Base-by-base conservation (phyloP, 2,329 filamentous ascomycete species). In the Raffaelea ambrosiae region DNA sequence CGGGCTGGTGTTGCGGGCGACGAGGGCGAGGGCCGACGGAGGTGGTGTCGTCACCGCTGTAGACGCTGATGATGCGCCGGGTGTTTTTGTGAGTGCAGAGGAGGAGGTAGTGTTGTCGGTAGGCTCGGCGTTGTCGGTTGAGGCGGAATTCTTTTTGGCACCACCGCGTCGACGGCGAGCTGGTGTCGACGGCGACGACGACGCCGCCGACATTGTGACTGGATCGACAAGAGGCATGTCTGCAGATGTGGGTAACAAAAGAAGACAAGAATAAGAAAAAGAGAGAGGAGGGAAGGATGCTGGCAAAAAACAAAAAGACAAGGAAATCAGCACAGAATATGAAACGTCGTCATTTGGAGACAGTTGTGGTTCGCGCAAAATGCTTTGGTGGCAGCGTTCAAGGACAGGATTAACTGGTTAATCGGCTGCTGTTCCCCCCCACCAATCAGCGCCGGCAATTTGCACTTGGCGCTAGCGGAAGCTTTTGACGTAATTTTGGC, bases 191-290 rank as follows among this genome's bases (percentile, higher is more conserved):
- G 26, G 7, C 26, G 26, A 29, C 7, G 35, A 20, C 18, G 21
- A n/a, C 5, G 42, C n/a, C 8, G 41, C 53, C n/a, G 61, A 55
- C 61, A 61, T 62, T 35, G 58, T 63, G 52, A 61, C 54, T 13
- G 60, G 60, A 43, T 63, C 59, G 51, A 61, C 52, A 20, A 61
- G 59, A 20, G 60, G 61, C 59, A 61, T 62, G 16, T 5, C 16
- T 16, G 35, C 14, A n/a, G 14, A 5, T 41, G 36, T 20, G 26
- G 11, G 13, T n/a, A n/a, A n/a, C n/a, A n/a, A n/a, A n/a, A n/a
- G n/a, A n/a, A n/a, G n/a, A n/a, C n/a, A n/a, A n/a, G n/a, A n/a
- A n/a, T n/a, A n/a, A n/a, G n/a, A 41, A 20, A 10, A 33, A 21
- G 31, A 36, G 40, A 13, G 44, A 21, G 31, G 22, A 19, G 11